Conservation (phyloP, 805 yeast genomes). For the Saturnispora sanitii region DNA sequence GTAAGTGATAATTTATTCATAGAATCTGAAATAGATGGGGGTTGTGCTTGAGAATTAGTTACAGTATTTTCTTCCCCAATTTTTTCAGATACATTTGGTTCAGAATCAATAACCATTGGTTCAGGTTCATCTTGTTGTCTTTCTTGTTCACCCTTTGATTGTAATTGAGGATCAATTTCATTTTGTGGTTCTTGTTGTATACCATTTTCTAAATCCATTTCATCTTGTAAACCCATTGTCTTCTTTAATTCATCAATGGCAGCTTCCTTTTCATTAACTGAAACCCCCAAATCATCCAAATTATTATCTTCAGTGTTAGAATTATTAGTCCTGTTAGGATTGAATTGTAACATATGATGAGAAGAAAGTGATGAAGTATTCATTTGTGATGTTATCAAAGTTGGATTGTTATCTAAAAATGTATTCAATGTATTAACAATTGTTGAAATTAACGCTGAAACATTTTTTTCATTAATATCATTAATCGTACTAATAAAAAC, state of each 20-base stretch:
- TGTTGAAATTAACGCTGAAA: conserved; percentile 22
- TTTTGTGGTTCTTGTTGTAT: neutral
- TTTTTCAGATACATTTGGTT: too few relatives aligned
- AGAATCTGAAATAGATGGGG: conserved; percentile 1
- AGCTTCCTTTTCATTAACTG: conserved; percentile 8
- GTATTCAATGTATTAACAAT: conserved; percentile 22
- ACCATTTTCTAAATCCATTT: neutral
- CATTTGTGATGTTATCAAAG: neutral
- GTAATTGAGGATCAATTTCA: neutral
- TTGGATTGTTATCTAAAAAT: conserved; percentile 7
- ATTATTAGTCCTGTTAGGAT: neutral
- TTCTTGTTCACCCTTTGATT: neutral
- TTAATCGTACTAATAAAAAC: conserved; percentile 14
- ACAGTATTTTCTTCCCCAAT: too few relatives aligned
- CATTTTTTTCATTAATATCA: conserved; percentile 14
- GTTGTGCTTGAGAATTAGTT: neutral
- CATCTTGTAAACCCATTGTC: conserved; percentile 7
- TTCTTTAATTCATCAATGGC: conserved; percentile 7
- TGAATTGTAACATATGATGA: too few relatives aligned
- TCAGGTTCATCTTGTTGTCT: too few relatives aligned
- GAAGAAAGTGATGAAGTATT: too few relatives aligned
- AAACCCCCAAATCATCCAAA: conserved; percentile 1
- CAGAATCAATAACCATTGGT: neutral
- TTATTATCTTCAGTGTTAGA: neutral
- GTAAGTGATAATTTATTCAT: conserved; percentile 4